phyloP scores from a whole-genome alignment of 2,329 filamentous ascomycete genomes.

The Cladosporium austrohemisphaericum region DNA sequence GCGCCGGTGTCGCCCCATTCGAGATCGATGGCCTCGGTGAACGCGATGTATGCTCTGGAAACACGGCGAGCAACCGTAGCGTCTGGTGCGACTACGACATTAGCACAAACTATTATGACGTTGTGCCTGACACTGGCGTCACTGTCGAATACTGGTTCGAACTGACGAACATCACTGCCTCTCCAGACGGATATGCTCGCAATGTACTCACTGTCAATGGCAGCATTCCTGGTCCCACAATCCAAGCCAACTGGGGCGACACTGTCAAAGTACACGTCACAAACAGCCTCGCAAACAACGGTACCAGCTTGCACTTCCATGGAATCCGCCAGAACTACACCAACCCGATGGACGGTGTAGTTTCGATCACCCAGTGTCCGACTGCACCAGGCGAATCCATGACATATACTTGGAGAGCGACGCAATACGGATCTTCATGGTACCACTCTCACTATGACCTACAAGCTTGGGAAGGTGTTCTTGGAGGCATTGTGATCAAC shows the following conservation, averaged over 20 bases:
- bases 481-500: conserved; percentile 39
- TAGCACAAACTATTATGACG: conserved; percentile 35
- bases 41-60: conserved; percentile 24
- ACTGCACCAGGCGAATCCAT: conserved; percentile 54
- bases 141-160: conserved; percentile 43
- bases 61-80: conserved; percentile 29
- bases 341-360: conserved; percentile 47
- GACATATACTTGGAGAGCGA: conserved; percentile 40
- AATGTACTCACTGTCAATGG: conserved; percentile 44
- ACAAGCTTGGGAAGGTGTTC: conserved; percentile 40
- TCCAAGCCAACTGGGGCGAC: conserved; percentile 41
- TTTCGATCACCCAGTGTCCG: conserved; percentile 60
- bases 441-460: conserved; percentile 43
- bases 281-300: conserved; percentile 42
- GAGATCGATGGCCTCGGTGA: neutral
- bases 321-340: conserved; percentile 51
- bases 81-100: conserved; percentile 35
- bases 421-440: conserved; percentile 36
- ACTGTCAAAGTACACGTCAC: conserved; percentile 30
- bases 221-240: conserved; percentile 45
- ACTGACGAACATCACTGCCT: conserved; percentile 41
- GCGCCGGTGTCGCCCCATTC: neutral
- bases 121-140: conserved; percentile 35
- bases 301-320: conserved; percentile 52
- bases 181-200: conserved; percentile 45